Evolutionary conservation across 1,284 basidiomycete species (phyloP), one percentile per base, ranked within the genome.

Genomic region (Austroboletus niveus): DNA sequence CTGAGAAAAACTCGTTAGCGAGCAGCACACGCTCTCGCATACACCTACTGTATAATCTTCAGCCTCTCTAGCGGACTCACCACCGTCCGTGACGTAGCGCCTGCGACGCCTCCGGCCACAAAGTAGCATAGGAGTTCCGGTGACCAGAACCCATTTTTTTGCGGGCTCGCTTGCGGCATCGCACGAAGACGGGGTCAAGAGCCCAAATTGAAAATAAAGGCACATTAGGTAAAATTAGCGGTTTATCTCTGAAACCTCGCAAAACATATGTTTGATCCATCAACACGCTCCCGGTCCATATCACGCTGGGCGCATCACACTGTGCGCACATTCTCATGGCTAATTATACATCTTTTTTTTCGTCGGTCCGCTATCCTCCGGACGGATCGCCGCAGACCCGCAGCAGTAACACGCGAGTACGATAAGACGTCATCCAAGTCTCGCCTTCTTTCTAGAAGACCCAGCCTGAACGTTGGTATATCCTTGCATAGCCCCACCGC

Each of bases 11-110:
- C 46, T 36, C 11, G 35, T 57, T 47, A 51, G 30, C 39, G 35
- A 40, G 48, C 27, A 46, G 35, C 14, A 34, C 32, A 15, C 17
- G 32, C 40, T n/a, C 30, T 30, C 45, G 31, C 40, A 53, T 54
- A 41, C 7, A 73, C 87, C 64, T 62, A 94, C 93, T 96, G 88
- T 58, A 98, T 97, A 65, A 98, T 98, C 73, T 98, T 98, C 47
- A 98, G 75, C 50, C 94, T 75, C 65, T 98, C 95, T 15, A 98
- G 72, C 14, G 95, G 94, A 57, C 85, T 89, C 45, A 98, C 94
- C 30, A 97, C 90, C 4, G 95, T 97, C 52, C 94, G 78, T 56
- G 90, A 93, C 9, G 91, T 82, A 53, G 89, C 89, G 44, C 89
- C 89, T 31, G 89, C 89, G 61, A 85, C 74, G 50, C 92, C 92